A percentile compares a stretch with the other conserved stretches of the same genome.
These are phyloP conservation scores for Pelargonium myrrhifolium DNA, from an alignment of 441 rosid species.

Conservation along the genomic window DNA sequence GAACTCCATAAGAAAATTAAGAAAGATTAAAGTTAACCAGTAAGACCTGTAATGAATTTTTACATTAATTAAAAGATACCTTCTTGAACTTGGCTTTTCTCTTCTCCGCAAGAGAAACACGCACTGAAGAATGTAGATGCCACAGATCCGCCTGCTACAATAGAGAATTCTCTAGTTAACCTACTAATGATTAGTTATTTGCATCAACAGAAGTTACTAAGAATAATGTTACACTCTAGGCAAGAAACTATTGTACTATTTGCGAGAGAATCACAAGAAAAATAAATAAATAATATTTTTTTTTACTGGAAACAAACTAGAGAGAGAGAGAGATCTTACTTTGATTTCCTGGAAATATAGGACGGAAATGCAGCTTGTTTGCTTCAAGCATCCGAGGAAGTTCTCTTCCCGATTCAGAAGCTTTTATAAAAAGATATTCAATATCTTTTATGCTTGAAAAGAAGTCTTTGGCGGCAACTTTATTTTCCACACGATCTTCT, in stretches of 20 bases:
- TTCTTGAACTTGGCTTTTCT: slow-evolving; percentile 61
- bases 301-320: slow-evolving; percentile 6
- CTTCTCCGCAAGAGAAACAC: slow-evolving; percentile 90
- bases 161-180: slow-evolving; percentile 4
- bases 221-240: not conserved
- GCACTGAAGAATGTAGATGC: slow-evolving; percentile 53
- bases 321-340: slow-evolving; percentile 34
- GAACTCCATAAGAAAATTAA: not conserved
- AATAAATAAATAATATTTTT: not conserved
- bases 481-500: slow-evolving; percentile 42
- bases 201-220: not conserved
- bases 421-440: slow-evolving; percentile 66
- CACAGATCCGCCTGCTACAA: slow-evolving; percentile 46
- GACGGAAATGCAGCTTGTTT: slow-evolving; percentile 77
- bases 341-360: slow-evolving; percentile 46
- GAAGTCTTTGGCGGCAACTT: slow-evolving; percentile 66
- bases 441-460: slow-evolving; percentile 74
- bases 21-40: not conserved
- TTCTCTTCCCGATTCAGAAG: slow-evolving; percentile 90
- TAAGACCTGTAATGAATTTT: not conserved
- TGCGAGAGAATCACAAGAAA: not conserved
- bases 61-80: slow-evolving; percentile 34
- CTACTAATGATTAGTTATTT: not conserved
- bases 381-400: slow-evolving; percentile 99
- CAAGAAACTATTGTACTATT: not conserved